phyloP scores from a whole-genome alignment of 495 filamentous ascomycete species.

The Lasiosphaeria ovina region DNA sequence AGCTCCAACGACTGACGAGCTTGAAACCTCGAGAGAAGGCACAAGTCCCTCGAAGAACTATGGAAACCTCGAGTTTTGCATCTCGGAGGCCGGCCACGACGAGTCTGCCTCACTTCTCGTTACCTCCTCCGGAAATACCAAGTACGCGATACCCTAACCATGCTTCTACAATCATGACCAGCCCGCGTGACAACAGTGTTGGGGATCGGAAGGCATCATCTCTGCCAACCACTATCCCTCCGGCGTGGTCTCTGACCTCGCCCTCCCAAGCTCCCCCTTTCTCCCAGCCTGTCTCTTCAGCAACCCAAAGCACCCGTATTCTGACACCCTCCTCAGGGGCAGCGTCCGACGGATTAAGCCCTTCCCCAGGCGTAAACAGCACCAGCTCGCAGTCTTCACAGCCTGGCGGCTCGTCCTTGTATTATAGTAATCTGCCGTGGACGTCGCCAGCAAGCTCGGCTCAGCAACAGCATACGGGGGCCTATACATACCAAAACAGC shows the following conservation, averaged over 20 bases:
- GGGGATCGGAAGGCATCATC: conserved; percentile 12
- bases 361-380: conserved; percentile 58
- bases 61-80: conserved; percentile 27
- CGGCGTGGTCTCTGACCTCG: conserved; percentile 4
- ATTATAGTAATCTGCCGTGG: conserved; percentile 50
- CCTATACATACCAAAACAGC: conserved; percentile 54
- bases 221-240: conserved; percentile 11
- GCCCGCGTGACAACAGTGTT: conserved; percentile 13
- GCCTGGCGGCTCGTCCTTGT: conserved; percentile 41
- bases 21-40: neutral
- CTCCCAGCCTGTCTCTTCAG: conserved; percentile 50
- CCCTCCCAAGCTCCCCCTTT: conserved; percentile 34
- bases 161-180: conserved; percentile 19
- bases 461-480: conserved; percentile 17
- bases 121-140: conserved; percentile 54
- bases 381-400: conserved; percentile 52
- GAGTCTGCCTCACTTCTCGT: conserved; percentile 55
- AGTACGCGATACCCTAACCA: conserved; percentile 40
- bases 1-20: neutral
- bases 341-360: conserved; percentile 59
- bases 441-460: conserved; percentile 30
- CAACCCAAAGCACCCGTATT: conserved; percentile 49
- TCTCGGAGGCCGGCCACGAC: conserved; percentile 60
- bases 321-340: conserved; percentile 42
- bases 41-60: neutral